phyloP scores from a whole-genome alignment of 352 stramenopile genomes.

The Phytophthora pisi region DNA sequence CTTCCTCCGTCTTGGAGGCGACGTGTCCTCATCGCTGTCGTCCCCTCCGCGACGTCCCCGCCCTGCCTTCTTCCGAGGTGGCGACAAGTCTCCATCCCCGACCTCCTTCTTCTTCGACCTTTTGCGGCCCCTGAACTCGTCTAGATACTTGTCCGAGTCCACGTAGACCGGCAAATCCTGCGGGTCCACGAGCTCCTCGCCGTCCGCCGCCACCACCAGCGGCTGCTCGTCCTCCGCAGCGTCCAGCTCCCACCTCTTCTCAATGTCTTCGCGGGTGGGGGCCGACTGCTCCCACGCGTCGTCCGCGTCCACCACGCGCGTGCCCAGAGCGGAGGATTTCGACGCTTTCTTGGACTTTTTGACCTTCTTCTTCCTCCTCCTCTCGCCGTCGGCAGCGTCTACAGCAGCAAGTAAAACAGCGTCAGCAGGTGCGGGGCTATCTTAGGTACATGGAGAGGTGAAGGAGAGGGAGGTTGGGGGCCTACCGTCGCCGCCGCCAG shows the following conservation, averaged over 20 bases:
- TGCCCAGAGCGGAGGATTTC: constrained; percentile 22
- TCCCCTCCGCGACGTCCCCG: constrained; percentile 20
- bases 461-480: not conserved
- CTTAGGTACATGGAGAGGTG: constrained; percentile 5
- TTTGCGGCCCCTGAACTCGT: constrained; percentile 48
- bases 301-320: constrained; percentile 65
- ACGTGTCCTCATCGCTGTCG: constrained; percentile 33
- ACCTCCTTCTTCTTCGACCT: constrained; percentile 15
- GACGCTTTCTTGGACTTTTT: constrained; percentile 68
- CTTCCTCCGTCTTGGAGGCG: constrained; percentile 32
- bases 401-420: not conserved
- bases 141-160: constrained; percentile 69
- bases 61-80: constrained; percentile 45
- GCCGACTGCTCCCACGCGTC: constrained; percentile 60
- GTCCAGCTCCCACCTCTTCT: constrained; percentile 71
- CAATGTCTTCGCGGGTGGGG: constrained; percentile 50
- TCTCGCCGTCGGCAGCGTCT: constrained; percentile 35
- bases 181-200: constrained; percentile 56
- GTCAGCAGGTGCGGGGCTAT: constrained; percentile 10
- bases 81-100: constrained; percentile 47
- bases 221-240: constrained; percentile 49
- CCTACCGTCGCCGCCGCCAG: constrained; percentile 37
- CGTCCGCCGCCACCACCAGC: constrained; percentile 48
- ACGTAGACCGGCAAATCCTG: constrained; percentile 77
- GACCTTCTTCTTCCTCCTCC: constrained; percentile 71